Evolutionary conservation across 2,329 filamentous ascomycete genomes (phyloP), one percentile per base, ranked within the genome.

Genomic region (Fusarium sp.): DNA sequence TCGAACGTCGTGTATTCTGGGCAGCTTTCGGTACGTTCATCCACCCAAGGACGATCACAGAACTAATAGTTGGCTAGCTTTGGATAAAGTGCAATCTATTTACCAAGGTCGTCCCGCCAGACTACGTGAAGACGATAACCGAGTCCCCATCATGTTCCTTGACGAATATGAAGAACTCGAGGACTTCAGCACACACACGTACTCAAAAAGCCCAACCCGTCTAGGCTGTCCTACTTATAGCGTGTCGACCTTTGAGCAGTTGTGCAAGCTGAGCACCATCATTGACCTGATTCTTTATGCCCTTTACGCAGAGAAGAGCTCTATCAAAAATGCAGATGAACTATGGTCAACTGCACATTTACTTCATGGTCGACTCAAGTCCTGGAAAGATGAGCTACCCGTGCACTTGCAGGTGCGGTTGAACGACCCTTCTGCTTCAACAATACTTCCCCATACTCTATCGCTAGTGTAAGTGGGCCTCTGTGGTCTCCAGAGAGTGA

Each of bases 101-200:
- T 87, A 87, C 49, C 84, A 85, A 65, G 85, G 85, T 1, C 81
- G 84, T 2, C 85, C 84, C 0, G 80, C 80, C 0, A 81, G 76
- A 5, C 68, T 85, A 5, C 81, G 82, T 9, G 78, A 83, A 33
- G 76, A 77, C 0, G 83, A 86, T 21, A 80, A 79, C 1, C 72
- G 79, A 5, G 81, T 87, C 0, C 81, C 83, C 0, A 78, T 84
- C n/a, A 71, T 74, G 4, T 85, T 86, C 26, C 73, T 80, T 0
- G 83, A 85, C 47, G 78, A 79, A 0, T 87, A 79, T 26, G 86
- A 88, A 44, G 85, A 87, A 65, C 75, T 85, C 0, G 84, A 87
- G 49, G 73, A 79, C 9, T 87, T 82, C 77, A 75, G 76, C 24
- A 83, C 80, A 1, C 81, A 82, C 49, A 79, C 79, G 0, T 84